These are phyloP conservation scores for Phlyctochytrium arcticum DNA, from an alignment of 192 early-diverging fungal species.

Conservation along the genomic window DNA sequence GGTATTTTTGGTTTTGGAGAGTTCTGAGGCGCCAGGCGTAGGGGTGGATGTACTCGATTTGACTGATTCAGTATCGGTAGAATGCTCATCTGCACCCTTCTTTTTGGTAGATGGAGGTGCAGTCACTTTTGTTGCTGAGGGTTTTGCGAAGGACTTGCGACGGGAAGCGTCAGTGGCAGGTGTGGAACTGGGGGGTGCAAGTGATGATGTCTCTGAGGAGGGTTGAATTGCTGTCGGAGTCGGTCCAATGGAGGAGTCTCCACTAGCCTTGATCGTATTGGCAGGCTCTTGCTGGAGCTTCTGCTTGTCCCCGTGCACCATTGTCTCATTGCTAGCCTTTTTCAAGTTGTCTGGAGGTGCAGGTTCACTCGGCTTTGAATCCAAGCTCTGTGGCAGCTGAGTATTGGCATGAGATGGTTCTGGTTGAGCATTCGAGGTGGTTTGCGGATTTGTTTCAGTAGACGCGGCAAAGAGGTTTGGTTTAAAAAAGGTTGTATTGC, in stretches of 20 bases:
- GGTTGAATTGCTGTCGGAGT: not conserved
- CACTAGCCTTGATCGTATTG: too few relatives aligned
- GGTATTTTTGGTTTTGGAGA: too few relatives aligned
- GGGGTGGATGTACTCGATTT: not conserved
- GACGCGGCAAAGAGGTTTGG: not conserved
- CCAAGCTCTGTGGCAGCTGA: not conserved
- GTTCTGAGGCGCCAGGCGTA: not conserved
- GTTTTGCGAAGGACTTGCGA: not conserved
- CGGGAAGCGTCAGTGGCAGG: not conserved
- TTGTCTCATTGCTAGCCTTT: not conserved
- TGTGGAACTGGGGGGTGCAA: not conserved
- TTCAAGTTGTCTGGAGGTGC: not conserved
- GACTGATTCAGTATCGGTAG: not conserved
- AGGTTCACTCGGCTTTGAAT: not conserved
- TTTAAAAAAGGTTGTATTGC: not conserved
- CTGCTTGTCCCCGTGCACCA: not conserved
- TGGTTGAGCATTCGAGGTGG: not conserved
- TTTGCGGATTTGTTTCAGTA: not conserved
- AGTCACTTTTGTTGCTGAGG: not conserved
- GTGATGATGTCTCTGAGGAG: not conserved
- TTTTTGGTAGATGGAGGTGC: too few relatives aligned
- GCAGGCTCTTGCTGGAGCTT: too few relatives aligned
- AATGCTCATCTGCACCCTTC: too few relatives aligned
- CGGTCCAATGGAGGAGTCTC: too few relatives aligned
- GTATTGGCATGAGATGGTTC: not conserved